A percentile compares a stretch with the other conserved stretches of the same genome.
Evolutionary conservation across 2,329 filamentous ascomycete species (phyloP).

Genomic region (Xylaria sp.): DNA sequence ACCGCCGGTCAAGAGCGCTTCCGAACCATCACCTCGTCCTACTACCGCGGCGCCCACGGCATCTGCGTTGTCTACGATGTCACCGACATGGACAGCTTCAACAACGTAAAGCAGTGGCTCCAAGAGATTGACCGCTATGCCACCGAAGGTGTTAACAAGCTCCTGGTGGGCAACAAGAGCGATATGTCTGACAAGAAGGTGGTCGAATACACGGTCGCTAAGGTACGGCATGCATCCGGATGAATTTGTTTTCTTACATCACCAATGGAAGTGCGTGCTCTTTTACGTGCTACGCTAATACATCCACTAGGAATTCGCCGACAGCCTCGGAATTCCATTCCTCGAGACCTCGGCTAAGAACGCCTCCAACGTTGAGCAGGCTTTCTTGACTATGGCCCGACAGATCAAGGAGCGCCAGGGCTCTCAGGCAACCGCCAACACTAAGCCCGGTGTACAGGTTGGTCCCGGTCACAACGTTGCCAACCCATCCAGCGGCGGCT

Average conservation of each 20-base stretch:
- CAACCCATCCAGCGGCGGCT: conserved; percentile 83
- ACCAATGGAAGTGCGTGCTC: background rate
- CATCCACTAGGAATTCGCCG: conserved; percentile 85
- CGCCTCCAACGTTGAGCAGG: conserved; percentile 98
- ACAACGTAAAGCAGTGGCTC: conserved; percentile 99
- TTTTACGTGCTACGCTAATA: conserved; percentile 32
- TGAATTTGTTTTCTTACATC: conserved; percentile 12
- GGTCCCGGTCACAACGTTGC: conserved; percentile 94
- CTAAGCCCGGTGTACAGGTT: conserved; percentile 97
- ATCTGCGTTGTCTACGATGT: conserved; percentile 99
- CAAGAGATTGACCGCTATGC: conserved; percentile 99
- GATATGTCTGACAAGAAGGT: conserved; percentile 99
- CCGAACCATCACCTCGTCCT: conserved; percentile 99
- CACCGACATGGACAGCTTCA: conserved; percentile 99
- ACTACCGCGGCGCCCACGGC: conserved; percentile 98
- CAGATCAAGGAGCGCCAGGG: conserved; percentile 99
- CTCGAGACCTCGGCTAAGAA: conserved; percentile 99
- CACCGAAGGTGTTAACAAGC: conserved; percentile 99
- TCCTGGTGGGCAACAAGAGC: conserved; percentile 99
- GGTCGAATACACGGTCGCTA: conserved; percentile 98
- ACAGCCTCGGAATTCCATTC: conserved; percentile 98
- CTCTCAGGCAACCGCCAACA: conserved; percentile 93
- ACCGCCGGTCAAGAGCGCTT: conserved; percentile 99
- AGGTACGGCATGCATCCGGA: conserved; percentile 68
- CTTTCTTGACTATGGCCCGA: conserved; percentile 99